Evolutionary conservation across 1,284 basidiomycete genomes (phyloP), one percentile per base, ranked within the genome.

Genomic region (Pholiota adiposa): DNA sequence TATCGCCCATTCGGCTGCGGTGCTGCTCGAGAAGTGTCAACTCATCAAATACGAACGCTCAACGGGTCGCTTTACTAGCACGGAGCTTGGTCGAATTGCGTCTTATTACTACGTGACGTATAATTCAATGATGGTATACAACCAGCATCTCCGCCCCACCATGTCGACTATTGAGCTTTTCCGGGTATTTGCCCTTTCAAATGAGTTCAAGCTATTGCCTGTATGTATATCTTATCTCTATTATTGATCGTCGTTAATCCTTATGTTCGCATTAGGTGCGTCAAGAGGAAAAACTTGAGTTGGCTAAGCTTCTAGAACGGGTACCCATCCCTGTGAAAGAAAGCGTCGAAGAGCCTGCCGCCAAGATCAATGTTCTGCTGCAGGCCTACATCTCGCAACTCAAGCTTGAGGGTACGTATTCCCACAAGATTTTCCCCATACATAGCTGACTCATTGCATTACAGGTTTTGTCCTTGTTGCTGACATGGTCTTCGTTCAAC

Each of bases 301-400:
- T 98, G 6, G 86, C 88, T n/a, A 97, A 97, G 73, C 79, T 98
- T 25, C 79, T 98, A 41, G 97, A 99, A 73, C 86, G 96, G 12
- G 97, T 99, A 0, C 97, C 97, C 1, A 96, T 99, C 50, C 97
- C 97, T 0, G 92, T 99, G 69, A 99, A 99, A 78, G 97, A 99
- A 75, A 85, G 90, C 51, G 93, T 97, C 4, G 97, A 98, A 65
- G 97, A 99, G 71, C 94, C 96, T 0, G 91, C 94, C 0, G 93
- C 97, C 29, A 99, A 99, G 79, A 94, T 99, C 77, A 99, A 99
- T 68, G 96, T 98, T 2, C 82, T 99, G 0, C 79, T 99, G 0
- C 97, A 99, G 71, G 90, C 97, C 0, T 98, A 93, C 75, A 96
- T 99, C 66, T 98, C 95, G 0, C 90, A 96, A 68, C 87, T 98